A percentile compares a stretch with the other conserved stretches of the same genome.
phyloP scores from a whole-genome alignment of 2,329 filamentous ascomycete genomes.

The Trichoderma afroharzianum region DNA sequence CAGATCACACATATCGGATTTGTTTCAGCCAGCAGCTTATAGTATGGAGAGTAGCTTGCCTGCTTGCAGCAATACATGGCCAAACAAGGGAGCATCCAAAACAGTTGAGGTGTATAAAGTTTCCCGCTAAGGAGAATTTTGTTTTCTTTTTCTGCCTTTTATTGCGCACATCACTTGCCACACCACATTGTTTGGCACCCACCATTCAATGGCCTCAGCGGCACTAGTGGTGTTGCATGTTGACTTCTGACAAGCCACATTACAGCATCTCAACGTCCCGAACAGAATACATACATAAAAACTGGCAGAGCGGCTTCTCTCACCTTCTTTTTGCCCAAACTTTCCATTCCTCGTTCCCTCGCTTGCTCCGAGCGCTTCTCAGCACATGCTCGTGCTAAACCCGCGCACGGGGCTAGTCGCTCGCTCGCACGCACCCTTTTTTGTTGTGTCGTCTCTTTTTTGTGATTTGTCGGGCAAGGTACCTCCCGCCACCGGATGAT shows the following conservation, averaged over 20 bases:
- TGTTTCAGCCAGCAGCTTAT: not conserved
- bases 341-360: not conserved
- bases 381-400: conserved; percentile 17
- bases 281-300: not conserved
- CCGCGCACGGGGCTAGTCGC: conserved; percentile 10
- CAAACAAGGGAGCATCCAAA: not conserved
- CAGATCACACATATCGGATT: not conserved
- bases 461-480: conserved; percentile 1
- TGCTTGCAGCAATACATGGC: conserved; percentile 3
- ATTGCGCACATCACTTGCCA: conserved; percentile 2
- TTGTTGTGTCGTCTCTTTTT: not conserved
- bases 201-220: not conserved
- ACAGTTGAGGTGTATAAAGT: not conserved
- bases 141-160: not conserved
- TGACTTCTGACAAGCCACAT: not conserved
- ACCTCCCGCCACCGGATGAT: conserved; percentile 12
- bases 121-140: conserved; percentile 4
- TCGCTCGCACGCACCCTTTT: not conserved
- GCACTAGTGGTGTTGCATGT: not conserved
- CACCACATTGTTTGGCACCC: not conserved
- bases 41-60: not conserved
- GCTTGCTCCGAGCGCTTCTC: conserved; percentile 12
- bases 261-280: not conserved
- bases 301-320: not conserved
- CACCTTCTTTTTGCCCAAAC: not conserved